phyloP scores from a whole-genome alignment of 2,329 filamentous ascomycete genomes.

The Pseudogymnoascus sp. region DNA sequence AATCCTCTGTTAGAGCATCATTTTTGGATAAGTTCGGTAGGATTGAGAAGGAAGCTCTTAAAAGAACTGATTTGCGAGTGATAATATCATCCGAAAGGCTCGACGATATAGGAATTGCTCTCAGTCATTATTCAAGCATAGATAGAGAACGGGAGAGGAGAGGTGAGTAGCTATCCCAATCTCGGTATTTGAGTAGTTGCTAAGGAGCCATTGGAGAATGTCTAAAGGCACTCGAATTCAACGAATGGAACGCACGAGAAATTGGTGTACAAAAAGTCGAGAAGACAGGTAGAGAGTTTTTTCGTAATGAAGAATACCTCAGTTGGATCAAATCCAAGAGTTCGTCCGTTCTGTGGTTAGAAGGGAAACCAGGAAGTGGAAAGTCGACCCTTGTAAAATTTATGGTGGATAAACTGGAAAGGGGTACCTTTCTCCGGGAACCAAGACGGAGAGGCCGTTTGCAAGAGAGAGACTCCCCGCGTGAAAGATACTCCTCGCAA shows the following conservation, averaged over 20 bases:
- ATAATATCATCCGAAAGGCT: background rate
- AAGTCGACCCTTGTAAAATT: slow-evolving; percentile 15
- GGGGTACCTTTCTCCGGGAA: background rate
- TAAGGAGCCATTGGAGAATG: background rate
- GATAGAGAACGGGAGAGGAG: slow-evolving; percentile 9
- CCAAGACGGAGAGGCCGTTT: too few relatives aligned
- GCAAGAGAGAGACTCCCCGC: background rate
- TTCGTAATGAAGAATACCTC: background rate
- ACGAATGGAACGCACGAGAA: slow-evolving; percentile 7
- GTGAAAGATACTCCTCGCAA: too few relatives aligned
- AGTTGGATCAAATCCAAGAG: background rate
- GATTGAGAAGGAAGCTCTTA: background rate
- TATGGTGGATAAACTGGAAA: background rate
- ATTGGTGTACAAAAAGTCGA: background rate
- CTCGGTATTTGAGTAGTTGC: background rate
- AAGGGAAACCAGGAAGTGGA: slow-evolving; percentile 19
- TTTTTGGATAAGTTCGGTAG: background rate
- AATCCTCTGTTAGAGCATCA: background rate
- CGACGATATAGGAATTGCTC: background rate
- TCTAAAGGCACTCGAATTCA: background rate
- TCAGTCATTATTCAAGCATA: background rate
- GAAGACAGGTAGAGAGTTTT: background rate
- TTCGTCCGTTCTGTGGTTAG: slow-evolving; percentile 10
- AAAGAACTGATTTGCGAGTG: background rate
- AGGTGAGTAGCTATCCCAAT: background rate